Evolutionary conservation across 768 basidiomycete species (phyloP).

Genomic region (Russula olivacea): DNA sequence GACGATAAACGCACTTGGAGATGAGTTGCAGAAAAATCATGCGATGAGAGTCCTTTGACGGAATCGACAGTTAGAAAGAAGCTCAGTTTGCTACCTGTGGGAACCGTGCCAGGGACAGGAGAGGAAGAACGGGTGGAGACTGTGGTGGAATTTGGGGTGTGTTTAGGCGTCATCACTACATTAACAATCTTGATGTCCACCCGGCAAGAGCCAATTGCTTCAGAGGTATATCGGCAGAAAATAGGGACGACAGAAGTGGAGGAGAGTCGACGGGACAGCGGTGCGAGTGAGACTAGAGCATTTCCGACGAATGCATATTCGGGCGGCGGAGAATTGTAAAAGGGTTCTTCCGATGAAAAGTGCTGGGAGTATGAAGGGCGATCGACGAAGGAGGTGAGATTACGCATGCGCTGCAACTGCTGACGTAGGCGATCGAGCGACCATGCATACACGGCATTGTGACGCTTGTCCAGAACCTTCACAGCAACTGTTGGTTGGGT

Average conservation of each 20-base stretch:
- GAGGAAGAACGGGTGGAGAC: slow-evolving; percentile 67
- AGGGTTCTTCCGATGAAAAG: slow-evolving; percentile 89
- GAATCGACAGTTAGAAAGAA: slow-evolving; percentile 84
- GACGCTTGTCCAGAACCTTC: slow-evolving; percentile 85
- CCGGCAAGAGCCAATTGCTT: slow-evolving; percentile 93
- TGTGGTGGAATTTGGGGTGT: slow-evolving; percentile 52
- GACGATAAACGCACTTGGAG: slow-evolving; percentile 85
- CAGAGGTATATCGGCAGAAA: slow-evolving; percentile 89
- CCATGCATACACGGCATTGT: slow-evolving; percentile 89
- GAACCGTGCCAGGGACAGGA: slow-evolving; percentile 60
- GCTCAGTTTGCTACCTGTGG: slow-evolving; percentile 71
- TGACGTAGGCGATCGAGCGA: slow-evolving; percentile 83
- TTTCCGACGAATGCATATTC: slow-evolving; percentile 92
- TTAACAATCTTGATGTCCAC: slow-evolving; percentile 78
- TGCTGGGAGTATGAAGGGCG: slow-evolving; percentile 91
- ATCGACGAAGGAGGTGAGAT: slow-evolving; percentile 83
- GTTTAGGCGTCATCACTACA: slow-evolving; percentile 54
- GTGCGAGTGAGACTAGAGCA: slow-evolving; percentile 73
- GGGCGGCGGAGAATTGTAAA: slow-evolving; percentile 83
- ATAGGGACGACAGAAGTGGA: slow-evolving; percentile 78
- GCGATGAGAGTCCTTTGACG: slow-evolving; percentile 83
- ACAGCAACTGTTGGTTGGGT: slow-evolving; percentile 81
- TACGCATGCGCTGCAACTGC: slow-evolving; percentile 89
- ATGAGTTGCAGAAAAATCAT: slow-evolving; percentile 83
- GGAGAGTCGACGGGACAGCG: slow-evolving; percentile 70